These are phyloP conservation scores for Candida sithepensis DNA, from an alignment of 805 yeast genomes.

Conservation along the genomic window DNA sequence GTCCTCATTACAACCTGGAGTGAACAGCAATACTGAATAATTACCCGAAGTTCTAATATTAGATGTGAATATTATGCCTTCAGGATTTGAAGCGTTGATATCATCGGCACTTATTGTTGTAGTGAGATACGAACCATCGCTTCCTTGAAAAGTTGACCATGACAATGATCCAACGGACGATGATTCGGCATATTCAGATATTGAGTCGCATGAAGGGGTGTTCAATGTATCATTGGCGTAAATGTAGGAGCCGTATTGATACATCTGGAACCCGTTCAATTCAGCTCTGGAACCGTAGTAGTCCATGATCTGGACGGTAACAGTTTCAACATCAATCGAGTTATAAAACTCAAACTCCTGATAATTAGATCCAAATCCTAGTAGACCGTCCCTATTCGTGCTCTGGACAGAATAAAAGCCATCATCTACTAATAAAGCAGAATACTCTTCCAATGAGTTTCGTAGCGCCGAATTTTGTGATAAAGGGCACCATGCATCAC, in stretches of 20 bases:
- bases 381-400: constrained; percentile 16
- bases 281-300: constrained; percentile 71
- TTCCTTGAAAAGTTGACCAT: constrained; percentile 21
- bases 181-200: constrained; percentile 6
- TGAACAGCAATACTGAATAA: constrained; percentile 67
- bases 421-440: constrained; percentile 1
- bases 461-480: constrained; percentile 36
- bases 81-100: constrained; percentile 24
- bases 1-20: constrained; percentile 83
- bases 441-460: constrained; percentile 1
- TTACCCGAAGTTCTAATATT: constrained; percentile 70
- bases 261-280: constrained; percentile 69
- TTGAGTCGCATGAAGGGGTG: constrained; percentile 50
- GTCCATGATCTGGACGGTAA: constrained; percentile 60
- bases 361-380: constrained; percentile 44
- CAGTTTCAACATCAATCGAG: constrained; percentile 51
- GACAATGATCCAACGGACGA: constrained; percentile 10
- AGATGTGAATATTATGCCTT: constrained; percentile 56
- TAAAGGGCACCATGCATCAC: constrained; percentile 92
- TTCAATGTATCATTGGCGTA: constrained; percentile 77
- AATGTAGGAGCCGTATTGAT: constrained; percentile 52
- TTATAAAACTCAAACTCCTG: constrained; percentile 85
- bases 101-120: constrained; percentile 27
- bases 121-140: constrained; percentile 19
- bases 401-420: constrained; percentile 13